Evolutionary conservation across 306 rosid genomes (phyloP), one percentile per base, ranked within the genome.

Genomic region (Vigna unguiculata): DNA sequence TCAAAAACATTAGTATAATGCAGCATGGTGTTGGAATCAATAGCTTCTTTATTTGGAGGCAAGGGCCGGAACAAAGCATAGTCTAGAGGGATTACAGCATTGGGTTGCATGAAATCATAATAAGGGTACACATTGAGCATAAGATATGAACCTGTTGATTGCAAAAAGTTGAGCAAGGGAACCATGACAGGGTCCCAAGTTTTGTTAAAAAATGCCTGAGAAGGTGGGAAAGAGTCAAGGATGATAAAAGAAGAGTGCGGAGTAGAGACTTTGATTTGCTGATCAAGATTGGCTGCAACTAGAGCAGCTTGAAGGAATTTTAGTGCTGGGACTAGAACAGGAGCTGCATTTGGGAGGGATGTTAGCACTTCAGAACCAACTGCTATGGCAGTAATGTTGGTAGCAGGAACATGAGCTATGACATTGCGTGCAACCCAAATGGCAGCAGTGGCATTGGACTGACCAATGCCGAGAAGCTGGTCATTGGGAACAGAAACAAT

Each of bases 1-100:
- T 95, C 98, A 47, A 92, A 95, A 70, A 95, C 97, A 82, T 95
- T 95, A 7, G 96, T 95, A 78, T 95, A 95, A 80, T 92, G 98
- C 78, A 95, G 87, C 52, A 90, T 91, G 3, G 98, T 95, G 80
- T 95, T 95, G 45, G 96, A 77, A 74, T 95, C 98, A 1, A 95
- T 88, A 7, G 97, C 98, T 87, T 95, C 98, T 82, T 90, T 92
- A 80, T 91, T 95, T 0, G 97, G 96, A 25, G 97, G 97, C 17
- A 95, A 85, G 59, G 98, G 97, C 14, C 97, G 97, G 78, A 95
- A 90, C n/a, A 95, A 83, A 10, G 98, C 98, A 60, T 95, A 95
- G 85, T 95, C 98, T 59, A 95, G 82, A 66, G 97, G 98, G 74
- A 92, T 86, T 77, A 60, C 90, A 19, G 83, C 87, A 30, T 82